Evolutionary conservation across 495 filamentous ascomycete genomes (phyloP), one percentile per base, ranked within the genome.

Genomic region (Parathielavia hyrcaniae): DNA sequence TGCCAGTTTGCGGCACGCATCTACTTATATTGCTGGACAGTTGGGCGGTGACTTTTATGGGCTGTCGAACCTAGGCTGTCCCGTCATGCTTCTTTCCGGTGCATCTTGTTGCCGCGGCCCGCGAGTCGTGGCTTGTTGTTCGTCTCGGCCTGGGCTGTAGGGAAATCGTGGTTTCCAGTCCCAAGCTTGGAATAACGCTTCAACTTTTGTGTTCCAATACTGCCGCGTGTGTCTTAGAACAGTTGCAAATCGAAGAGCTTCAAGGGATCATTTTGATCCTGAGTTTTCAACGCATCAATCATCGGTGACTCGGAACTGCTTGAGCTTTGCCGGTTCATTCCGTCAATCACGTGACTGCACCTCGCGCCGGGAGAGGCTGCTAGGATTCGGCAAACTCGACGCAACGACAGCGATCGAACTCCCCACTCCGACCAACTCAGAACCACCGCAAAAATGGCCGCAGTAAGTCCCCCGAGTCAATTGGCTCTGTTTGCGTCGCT

Each of bases 361-460:
- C 34, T 65, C 57, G 50, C 58, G 63, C 60, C 50, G 57, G 58
- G 54, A 52, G 55, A 57, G 17, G 55, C 60, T 65, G 61, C 61
- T 68, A 66, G 59, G 16, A 64, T 66, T 68, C 62, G 66, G 61
- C 66, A 64, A 64, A 62, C 40, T 58, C 63, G 46, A 64, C 58
- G 58, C 59, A 63, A 60, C 60, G 54, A 54, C 73, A 73, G 68
- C 73, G 66, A 71, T 69, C 65, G 64, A 58, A 69, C 66, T 74
- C 73, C 76, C 77, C 77, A 70, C 70, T 71, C 70, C 60, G 59
- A 70, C 64, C 61, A 67, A 64, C 66, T 63, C 72, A 74, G 53
- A 69, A 72, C 66, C 71, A 78, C 76, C 80, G 84, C 77, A 85
- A 93, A 90, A 88, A 89, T 91, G 77, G 84, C 80, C 75, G 79